Evolutionary conservation across 164 flowering plant genomes (phyloP), one percentile per base, ranked within the genome.

Genomic region (Houttuynia cordata): DNA sequence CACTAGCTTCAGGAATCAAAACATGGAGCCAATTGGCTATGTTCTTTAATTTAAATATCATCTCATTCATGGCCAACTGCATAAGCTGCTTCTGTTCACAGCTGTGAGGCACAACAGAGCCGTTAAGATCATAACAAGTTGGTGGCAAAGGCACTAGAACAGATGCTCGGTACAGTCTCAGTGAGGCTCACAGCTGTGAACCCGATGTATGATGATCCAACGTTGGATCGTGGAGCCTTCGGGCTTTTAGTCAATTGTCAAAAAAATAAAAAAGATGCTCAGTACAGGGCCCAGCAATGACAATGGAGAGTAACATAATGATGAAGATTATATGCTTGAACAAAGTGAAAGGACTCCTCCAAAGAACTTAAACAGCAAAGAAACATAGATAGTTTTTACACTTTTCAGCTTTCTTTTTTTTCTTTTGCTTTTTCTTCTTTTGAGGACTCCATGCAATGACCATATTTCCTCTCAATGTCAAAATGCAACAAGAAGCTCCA

Each of bases 321-420:
- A 59, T 37, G 51, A 50, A 42, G 39, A 40, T 17, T 45, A 45
- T 45, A 45, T 45, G 49, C 49, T 45, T 12, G 49, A 45, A 12
- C 49, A 45, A 10, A 45, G 52, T 5, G 12, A 21, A 39, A 53
- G 41, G 56, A 45, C 49, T 45, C 49, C 17, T 45, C 13, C 49
- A 37, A 25, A 14, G 22, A 53, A 62, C 9, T 57, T 24, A 20
- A n/a, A 53, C 25, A 52, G 64, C 25, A 15, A 62, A 34, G 51
- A 51, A 22, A 20, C 59, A 65, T 55, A 63, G 40, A 65, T 62
- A 63, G 58, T 67, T 71, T 68, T 66, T 65, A 73, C 75, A 78
- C 65, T 71, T 71, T 57, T 62, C 61, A 68, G 56, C 64, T 63
- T 64, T 72, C 12, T 12, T n/a, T 42, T 45, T 10, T 45, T 17